phyloP scores from a whole-genome alignment of 1,139 yeast genomes.

The Meyerozyma elateridarum region DNA sequence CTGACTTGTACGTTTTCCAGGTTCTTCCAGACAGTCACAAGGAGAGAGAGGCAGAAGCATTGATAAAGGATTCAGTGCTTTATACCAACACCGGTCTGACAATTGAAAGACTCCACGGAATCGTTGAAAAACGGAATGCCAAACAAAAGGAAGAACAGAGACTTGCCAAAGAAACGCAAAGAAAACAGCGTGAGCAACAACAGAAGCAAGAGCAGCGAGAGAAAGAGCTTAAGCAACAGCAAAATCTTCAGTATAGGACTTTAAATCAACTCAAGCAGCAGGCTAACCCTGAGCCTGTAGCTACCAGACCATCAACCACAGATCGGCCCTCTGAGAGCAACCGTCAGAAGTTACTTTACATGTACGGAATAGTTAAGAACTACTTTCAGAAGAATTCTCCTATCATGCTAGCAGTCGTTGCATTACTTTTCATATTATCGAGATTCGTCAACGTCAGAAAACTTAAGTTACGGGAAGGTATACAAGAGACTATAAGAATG shows the following conservation, averaged over 20 bases:
- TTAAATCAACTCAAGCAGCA: constrained; percentile 23
- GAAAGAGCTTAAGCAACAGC: constrained; percentile 21
- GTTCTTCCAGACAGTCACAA: constrained; percentile 29
- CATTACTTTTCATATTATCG: constrained; percentile 19
- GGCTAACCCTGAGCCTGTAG: constrained; percentile 4
- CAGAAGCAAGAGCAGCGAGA: constrained; percentile 15
- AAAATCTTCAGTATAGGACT: constrained; percentile 31
- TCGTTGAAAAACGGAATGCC: constrained; percentile 16
- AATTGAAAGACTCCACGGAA: constrained; percentile 14
- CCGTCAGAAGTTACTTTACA: constrained; percentile 13
- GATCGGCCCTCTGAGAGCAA: constrained; percentile 9
- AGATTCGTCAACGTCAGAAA: constrained; percentile 21
- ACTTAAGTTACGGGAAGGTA: constrained; percentile 25
- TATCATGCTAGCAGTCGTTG: constrained; percentile 20
- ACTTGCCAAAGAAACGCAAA: constrained; percentile 8
- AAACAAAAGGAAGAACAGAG: constrained; percentile 17
- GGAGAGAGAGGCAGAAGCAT: constrained; percentile 24
- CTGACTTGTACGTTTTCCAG: constrained; percentile 34
- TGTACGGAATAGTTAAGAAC: constrained; percentile 16
- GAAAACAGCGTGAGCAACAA: constrained; percentile 9
- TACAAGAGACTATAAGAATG: constrained; percentile 39
- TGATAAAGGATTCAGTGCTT: constrained; percentile 21
- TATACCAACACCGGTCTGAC: constrained; percentile 14
- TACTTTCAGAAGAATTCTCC: constrained; percentile 29
- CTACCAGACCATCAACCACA: constrained; percentile 4